A percentile compares a stretch with the other conserved stretches of the same genome.
phyloP scores from a whole-genome alignment of 1,284 basidiomycete genomes.

The Polyporus tsugae region DNA sequence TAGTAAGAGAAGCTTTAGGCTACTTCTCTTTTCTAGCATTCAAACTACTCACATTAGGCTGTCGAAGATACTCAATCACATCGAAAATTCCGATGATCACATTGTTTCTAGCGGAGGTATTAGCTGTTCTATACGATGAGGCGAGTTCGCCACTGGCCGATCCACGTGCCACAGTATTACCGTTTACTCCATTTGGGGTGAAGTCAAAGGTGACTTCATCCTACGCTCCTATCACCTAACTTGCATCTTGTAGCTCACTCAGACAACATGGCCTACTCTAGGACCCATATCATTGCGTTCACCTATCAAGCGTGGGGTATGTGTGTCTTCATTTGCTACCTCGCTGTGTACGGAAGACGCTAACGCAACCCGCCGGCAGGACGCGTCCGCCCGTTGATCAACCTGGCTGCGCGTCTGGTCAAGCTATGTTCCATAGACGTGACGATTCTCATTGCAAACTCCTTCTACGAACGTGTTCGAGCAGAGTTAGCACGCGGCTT shows the following conservation, averaged over 20 bases:
- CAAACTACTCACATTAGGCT: too few species aligned
- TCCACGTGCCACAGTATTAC: too few species aligned
- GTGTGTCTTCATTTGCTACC: neutral
- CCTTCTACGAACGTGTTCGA: neutral
- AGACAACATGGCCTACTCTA: neutral
- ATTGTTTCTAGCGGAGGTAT: too few species aligned
- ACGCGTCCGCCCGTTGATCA: neutral
- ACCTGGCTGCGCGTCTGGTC: neutral
- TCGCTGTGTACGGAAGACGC: neutral
- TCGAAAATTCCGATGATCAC: too few species aligned
- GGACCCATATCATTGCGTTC: neutral
- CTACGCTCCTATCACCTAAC: neutral
- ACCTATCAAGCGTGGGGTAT: neutral
- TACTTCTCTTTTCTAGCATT: too few species aligned
- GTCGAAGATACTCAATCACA: too few species aligned
- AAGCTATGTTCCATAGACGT: neutral
- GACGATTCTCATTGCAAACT: neutral
- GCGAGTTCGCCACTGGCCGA: too few species aligned
- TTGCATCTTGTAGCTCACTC: neutral
- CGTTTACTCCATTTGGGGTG: neutral
- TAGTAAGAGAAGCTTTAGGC: too few species aligned
- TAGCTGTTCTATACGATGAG: too few species aligned
- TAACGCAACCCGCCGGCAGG: neutral
- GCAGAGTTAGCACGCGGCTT: neutral
- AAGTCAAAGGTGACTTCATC: neutral